Percentiles rank a stretch among this genome's conserved stretches.
Conservation (phyloP, 2,329 filamentous ascomycete species). For the Diaporthe caulivora region DNA sequence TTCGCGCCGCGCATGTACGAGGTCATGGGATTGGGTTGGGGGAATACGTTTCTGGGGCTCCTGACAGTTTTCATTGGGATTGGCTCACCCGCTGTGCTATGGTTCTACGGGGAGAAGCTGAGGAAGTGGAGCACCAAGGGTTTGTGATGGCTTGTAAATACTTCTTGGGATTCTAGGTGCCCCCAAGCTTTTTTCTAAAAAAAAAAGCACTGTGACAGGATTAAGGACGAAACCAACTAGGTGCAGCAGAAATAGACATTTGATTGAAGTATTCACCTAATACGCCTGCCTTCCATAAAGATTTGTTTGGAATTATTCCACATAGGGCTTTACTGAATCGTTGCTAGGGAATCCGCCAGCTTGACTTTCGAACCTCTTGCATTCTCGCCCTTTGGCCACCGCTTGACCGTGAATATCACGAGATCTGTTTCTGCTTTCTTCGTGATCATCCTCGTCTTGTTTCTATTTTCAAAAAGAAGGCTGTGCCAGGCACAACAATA, state of each 20-base stretch:
- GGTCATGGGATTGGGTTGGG: conserved; percentile 58
- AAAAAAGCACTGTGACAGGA: too few species aligned
- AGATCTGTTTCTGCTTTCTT: not conserved
- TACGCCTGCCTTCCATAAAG: too few species aligned
- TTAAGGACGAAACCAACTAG: too few species aligned
- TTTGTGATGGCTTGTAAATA: not conserved
- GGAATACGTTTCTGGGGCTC: conserved; percentile 44
- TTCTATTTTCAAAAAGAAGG: not conserved
- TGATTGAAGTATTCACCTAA: not conserved
- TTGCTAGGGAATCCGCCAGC: not conserved
- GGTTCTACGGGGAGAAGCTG: conserved; percentile 22
- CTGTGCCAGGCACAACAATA: not conserved
- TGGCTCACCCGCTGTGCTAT: conserved; percentile 3
- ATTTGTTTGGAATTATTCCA: not conserved
- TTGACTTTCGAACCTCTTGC: not conserved
- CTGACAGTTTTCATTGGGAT: not conserved
- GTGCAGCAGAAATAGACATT: not conserved
- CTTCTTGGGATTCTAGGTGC: not conserved
- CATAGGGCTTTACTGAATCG: not conserved
- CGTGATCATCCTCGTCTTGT: fast-evolving
- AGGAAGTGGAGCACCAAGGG: conserved; percentile 22
- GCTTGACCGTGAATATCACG: not conserved
- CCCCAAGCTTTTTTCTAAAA: too few species aligned
- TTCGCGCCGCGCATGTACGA: conserved; percentile 63
- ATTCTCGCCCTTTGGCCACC: not conserved